These are phyloP conservation scores for Phoma sp. DNA, from an alignment of 2,329 filamentous ascomycete genomes.

Conservation along the genomic window DNA sequence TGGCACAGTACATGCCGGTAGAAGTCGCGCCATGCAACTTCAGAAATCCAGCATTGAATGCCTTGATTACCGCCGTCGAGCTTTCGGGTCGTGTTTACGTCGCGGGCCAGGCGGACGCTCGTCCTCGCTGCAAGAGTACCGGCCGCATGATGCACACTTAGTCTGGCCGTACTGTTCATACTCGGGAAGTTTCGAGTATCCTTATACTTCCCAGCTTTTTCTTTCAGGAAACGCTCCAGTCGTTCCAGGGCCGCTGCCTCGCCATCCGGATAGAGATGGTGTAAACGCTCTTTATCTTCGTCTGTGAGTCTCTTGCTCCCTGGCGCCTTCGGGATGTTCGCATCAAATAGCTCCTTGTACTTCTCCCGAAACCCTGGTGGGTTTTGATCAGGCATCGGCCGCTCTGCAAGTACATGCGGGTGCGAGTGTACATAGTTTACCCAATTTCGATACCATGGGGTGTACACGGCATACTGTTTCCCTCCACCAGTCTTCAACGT, in stretches of 20 bases:
- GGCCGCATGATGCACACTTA: conserved; percentile 55
- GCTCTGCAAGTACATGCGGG: conserved; percentile 69
- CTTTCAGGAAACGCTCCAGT: conserved; percentile 54
- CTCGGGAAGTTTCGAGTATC: conserved; percentile 54
- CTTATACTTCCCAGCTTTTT: conserved; percentile 52
- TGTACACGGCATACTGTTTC: conserved; percentile 84
- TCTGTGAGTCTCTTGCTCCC: conserved; percentile 65
- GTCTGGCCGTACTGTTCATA: conserved; percentile 49
- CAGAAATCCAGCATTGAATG: conserved; percentile 56
- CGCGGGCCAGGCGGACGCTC: conserved; percentile 61
- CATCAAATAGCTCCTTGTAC: conserved; percentile 53
- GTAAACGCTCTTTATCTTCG: conserved; percentile 49
- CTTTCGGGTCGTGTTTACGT: conserved; percentile 55
- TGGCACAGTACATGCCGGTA: conserved; percentile 73
- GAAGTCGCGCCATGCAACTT: conserved; percentile 62
- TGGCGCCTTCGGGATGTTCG: conserved; percentile 57
- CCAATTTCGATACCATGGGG: conserved; percentile 83
- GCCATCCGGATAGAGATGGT: conserved; percentile 55
- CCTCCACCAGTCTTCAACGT: conserved; percentile 70
- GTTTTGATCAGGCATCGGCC: conserved; percentile 66
- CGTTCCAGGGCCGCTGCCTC: conserved; percentile 54
- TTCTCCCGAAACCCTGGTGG: conserved; percentile 55
- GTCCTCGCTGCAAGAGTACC: conserved; percentile 56
- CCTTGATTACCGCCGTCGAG: conserved; percentile 59
- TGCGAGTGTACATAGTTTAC: conserved; percentile 74